phyloP scores from a whole-genome alignment of 2,329 filamentous ascomycete genomes.

The Xylariales sp. region DNA sequence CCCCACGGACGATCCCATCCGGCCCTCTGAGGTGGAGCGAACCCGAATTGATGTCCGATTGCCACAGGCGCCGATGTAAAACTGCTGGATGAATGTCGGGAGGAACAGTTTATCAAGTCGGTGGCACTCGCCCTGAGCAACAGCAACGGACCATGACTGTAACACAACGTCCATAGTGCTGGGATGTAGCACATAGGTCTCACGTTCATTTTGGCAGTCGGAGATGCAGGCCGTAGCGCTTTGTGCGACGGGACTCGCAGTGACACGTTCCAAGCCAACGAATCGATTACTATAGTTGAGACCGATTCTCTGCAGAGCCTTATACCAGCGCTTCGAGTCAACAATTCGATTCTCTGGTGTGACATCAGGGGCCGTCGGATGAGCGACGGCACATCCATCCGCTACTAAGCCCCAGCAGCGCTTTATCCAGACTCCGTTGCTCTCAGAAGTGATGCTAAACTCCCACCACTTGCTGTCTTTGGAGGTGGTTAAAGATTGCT shows the following conservation, averaged over 20 bases:
- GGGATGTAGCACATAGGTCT: slow-evolving; percentile 1
- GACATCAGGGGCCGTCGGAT: slow-evolving; percentile 3
- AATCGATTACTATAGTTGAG: slow-evolving; percentile 4
- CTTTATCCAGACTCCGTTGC: slow-evolving; percentile 20
- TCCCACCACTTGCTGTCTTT: slow-evolving; percentile 20
- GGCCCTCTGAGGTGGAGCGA: neutral
- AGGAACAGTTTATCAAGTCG: neutral
- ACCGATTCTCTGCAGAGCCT: neutral
- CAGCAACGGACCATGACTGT: neutral
- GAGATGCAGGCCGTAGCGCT: neutral
- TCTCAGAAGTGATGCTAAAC: slow-evolving; percentile 21
- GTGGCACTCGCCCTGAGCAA: neutral
- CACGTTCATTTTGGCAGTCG: neutral
- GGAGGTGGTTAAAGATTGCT: slow-evolving; percentile 13
- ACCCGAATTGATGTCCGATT: neutral
- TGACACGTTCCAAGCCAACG: neutral
- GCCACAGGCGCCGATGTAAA: neutral
- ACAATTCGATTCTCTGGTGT: neutral
- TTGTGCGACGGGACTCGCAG: neutral
- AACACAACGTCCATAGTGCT: neutral
- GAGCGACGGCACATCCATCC: slow-evolving; percentile 18
- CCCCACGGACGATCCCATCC: neutral
- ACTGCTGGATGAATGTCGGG: slow-evolving; percentile 2
- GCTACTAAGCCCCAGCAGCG: slow-evolving; percentile 22
- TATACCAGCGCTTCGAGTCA: neutral